phyloP scores from a whole-genome alignment of 345 rosid species.

The Xanthoceras sorbifolium region DNA sequence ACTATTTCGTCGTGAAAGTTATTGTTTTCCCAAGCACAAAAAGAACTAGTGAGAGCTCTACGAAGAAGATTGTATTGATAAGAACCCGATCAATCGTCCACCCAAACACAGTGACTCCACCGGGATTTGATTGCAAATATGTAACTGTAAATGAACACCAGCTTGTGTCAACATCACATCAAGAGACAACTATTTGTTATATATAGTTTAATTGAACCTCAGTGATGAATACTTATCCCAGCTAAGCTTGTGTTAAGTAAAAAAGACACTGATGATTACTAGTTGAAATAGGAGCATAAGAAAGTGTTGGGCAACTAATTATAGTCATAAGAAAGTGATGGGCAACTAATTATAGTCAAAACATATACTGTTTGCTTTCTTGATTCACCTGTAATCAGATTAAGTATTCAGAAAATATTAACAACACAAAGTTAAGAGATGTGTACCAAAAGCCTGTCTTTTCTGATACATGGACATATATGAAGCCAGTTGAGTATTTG shows the following conservation, averaged over 20 bases:
- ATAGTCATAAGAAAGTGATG: too few species aligned
- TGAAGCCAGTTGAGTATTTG: constrained; percentile 40
- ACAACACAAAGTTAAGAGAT: background rate
- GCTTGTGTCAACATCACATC: background rate
- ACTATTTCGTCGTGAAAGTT: constrained; percentile 20
- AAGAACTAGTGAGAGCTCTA: constrained; percentile 31
- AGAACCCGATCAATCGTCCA: constrained; percentile 35
- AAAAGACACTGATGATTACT: background rate
- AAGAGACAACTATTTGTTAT: too few species aligned
- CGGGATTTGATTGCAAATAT: constrained; percentile 29
- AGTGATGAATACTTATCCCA: too few species aligned
- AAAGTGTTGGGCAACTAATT: too few species aligned
- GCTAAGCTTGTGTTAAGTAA: too few species aligned
- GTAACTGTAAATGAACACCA: constrained; percentile 12
- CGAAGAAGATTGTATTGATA: constrained; percentile 34
- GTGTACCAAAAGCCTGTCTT: constrained; percentile 42
- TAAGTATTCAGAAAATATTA: background rate
- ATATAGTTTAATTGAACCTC: too few species aligned
- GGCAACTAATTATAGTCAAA: too few species aligned
- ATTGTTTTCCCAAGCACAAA: constrained; percentile 37
- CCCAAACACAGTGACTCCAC: constrained; percentile 25
- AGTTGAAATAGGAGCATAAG: background rate
- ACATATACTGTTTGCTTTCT: background rate
- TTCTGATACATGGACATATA: constrained; percentile 31
- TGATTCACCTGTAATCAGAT: background rate